These are phyloP conservation scores for Zymoseptoria tritici DNA, from an alignment of 2,329 filamentous ascomycete species.

Conservation along the genomic window DNA sequence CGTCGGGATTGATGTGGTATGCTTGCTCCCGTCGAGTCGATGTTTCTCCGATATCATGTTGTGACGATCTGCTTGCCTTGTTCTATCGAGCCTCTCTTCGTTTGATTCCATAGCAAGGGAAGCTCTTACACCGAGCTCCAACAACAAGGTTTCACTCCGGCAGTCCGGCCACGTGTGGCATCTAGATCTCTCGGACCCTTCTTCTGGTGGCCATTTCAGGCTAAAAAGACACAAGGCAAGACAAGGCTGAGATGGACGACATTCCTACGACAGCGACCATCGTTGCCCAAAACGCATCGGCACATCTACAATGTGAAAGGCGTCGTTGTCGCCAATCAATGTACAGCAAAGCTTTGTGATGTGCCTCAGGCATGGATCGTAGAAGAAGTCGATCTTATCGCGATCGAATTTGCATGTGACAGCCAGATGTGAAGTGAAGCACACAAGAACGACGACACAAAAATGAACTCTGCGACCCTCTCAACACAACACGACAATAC, in stretches of 20 bases:
- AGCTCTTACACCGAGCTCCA: too few species aligned
- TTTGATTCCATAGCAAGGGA: too few species aligned
- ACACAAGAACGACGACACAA: background rate
- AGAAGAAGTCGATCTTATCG: background rate
- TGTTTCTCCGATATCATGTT: too few species aligned
- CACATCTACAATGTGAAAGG: too few species aligned
- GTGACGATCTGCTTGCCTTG: too few species aligned
- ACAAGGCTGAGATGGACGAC: too few species aligned
- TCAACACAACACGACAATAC: background rate
- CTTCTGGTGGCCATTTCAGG: background rate
- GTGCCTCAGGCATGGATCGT: background rate
- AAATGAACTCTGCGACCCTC: background rate
- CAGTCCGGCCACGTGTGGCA: background rate
- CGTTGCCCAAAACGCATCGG: too few species aligned
- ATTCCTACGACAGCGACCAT: too few species aligned
- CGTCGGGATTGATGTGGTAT: background rate
- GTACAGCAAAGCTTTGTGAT: background rate
- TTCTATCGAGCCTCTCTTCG: too few species aligned
- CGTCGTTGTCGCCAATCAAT: too few species aligned
- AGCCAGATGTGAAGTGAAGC: background rate
- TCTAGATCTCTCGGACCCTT: background rate
- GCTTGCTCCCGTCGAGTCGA: too few species aligned
- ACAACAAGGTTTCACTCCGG: too few species aligned
- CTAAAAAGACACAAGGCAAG: background rate
- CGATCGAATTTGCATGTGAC: background rate